Base-by-base conservation (phyloP, 2,329 filamentous ascomycete genomes). In the Verticillium nubilum region DNA sequence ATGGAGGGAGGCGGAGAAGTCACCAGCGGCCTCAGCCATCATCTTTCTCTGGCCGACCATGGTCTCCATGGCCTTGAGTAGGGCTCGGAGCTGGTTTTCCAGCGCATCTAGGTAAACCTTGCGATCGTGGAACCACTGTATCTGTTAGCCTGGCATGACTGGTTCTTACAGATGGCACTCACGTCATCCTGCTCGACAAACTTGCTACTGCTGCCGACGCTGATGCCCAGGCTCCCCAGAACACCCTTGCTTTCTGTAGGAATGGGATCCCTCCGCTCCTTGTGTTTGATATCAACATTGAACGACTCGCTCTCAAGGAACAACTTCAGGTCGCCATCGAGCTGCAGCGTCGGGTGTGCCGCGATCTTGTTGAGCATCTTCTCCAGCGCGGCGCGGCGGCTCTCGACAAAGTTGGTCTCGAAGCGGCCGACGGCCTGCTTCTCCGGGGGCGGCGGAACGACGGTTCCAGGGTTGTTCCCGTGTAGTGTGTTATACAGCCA, bases 291-390 rank as follows among this genome's bases (percentile, higher is more conserved):
- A 69, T 99, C 95, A 37, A 97, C 85, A 69, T 92, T 97, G 78
- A 99, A 97, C 0, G 92, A 83, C 68, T 99, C 95, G 70, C 93
- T 98, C 75, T 99, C 95, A 15, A 99, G 79, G 74, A 99, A 99
- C 5, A 98, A 86, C 78, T 99, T 99, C 63, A 99, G 76, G 70
- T 99, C 95, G 5, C 85, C 87, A 70, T 99, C 95, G 68, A 97
- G 91, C 71, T 98, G 95, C 65, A 99, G 80, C 33, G 92, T 90
- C 7, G 92, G 89, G 72, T 99, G 95, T 12, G 87, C 85, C 2
- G 94, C 92, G 61, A 87, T 95, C 80, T 97, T 98, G 83, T 97
- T 98, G 58, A 97, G 80, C 95, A 99, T 99, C 72, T 95, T 91
- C 76, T 99, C 95, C 60, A 99, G 78, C 15, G 95, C 95, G 62